A percentile compares a stretch with the other conserved stretches of the same genome.
phyloP scores from a whole-genome alignment of 331 rosid species.

The Quercus lobata region DNA sequence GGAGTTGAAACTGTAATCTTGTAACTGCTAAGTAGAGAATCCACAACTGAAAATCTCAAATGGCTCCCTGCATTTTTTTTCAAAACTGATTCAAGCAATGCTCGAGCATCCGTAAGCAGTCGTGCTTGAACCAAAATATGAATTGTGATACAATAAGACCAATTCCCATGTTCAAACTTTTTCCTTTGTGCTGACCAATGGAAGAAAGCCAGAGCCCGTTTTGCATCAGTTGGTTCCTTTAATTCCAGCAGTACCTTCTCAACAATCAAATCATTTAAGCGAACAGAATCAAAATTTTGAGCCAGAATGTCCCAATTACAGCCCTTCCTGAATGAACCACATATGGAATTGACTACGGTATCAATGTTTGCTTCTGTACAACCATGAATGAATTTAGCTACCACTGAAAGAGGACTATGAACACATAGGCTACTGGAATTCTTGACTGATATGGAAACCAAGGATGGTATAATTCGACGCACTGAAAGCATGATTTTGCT shows the following conservation, averaged over 20 bases:
- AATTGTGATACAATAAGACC: constrained; percentile 46
- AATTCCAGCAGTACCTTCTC: constrained; percentile 45
- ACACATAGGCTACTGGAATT: background rate
- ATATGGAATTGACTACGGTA: constrained; percentile 18
- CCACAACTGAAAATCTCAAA: constrained; percentile 37
- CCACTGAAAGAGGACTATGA: background rate
- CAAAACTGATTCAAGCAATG: constrained; percentile 48
- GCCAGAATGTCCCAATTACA: constrained; percentile 53
- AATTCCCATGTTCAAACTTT: constrained; percentile 39
- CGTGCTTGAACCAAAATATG: constrained; percentile 50
- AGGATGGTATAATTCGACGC: background rate
- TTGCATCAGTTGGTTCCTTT: constrained; percentile 60
- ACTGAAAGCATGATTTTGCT: background rate
- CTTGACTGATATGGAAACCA: constrained; percentile 12
- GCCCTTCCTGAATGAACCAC: constrained; percentile 45
- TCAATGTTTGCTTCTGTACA: background rate
- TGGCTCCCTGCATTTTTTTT: constrained; percentile 7
- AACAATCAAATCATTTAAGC: constrained; percentile 35
- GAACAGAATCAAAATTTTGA: constrained; percentile 27
- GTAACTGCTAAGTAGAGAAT: constrained; percentile 44
- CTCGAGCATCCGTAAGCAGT: constrained; percentile 54
- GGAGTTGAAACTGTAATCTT: constrained; percentile 38
- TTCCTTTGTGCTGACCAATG: constrained; percentile 61
- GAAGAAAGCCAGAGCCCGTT: constrained; percentile 67
- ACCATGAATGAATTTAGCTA: constrained; percentile 13